These are phyloP conservation scores for Euphorbia lathyris DNA, from an alignment of 345 rosid genomes.

Conservation along the genomic window DNA sequence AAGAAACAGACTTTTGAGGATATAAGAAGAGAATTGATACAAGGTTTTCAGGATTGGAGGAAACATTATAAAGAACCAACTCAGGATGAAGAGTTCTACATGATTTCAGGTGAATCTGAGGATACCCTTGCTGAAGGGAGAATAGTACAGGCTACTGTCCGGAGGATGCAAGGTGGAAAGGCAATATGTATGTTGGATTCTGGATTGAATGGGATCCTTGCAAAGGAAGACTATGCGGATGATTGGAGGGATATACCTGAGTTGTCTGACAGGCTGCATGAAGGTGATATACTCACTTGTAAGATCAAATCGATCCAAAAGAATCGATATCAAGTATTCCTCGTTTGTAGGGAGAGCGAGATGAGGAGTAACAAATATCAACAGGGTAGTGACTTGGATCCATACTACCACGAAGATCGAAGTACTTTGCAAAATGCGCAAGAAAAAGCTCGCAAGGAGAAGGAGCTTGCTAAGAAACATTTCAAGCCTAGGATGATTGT, in stretches of 20 bases:
- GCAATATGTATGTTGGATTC: slow-evolving; percentile 93
- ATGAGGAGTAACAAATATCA: slow-evolving; percentile 68
- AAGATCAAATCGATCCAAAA: slow-evolving; percentile 83
- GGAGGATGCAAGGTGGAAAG: slow-evolving; percentile 69
- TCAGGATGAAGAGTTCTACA: slow-evolving; percentile 86
- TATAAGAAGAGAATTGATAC: slow-evolving; percentile 71
- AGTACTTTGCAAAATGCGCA: slow-evolving; percentile 64
- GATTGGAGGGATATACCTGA: slow-evolving; percentile 88
- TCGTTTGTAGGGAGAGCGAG: slow-evolving; percentile 78
- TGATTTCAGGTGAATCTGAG: slow-evolving; percentile 96
- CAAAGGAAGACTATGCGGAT: slow-evolving; percentile 88
- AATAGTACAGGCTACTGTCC: slow-evolving; percentile 86
- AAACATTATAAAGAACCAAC: slow-evolving; percentile 71
- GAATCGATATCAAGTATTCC: slow-evolving; percentile 81
- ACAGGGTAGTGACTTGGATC: slow-evolving; percentile 48
- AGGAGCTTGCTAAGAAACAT: slow-evolving; percentile 88
- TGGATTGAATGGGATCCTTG: slow-evolving; percentile 86
- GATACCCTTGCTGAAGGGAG: slow-evolving; percentile 89
- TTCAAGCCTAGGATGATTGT: slow-evolving; percentile 94
- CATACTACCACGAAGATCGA: slow-evolving; percentile 75
- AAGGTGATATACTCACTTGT: slow-evolving; percentile 88
- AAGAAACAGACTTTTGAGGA: slow-evolving; percentile 72
- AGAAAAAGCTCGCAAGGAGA: slow-evolving; percentile 90
- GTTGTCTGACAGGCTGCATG: slow-evolving; percentile 76
- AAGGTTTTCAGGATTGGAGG: slow-evolving; percentile 94